phyloP scores from a whole-genome alignment of 495 filamentous ascomycete species.

The Aspergillus heteromorphus region DNA sequence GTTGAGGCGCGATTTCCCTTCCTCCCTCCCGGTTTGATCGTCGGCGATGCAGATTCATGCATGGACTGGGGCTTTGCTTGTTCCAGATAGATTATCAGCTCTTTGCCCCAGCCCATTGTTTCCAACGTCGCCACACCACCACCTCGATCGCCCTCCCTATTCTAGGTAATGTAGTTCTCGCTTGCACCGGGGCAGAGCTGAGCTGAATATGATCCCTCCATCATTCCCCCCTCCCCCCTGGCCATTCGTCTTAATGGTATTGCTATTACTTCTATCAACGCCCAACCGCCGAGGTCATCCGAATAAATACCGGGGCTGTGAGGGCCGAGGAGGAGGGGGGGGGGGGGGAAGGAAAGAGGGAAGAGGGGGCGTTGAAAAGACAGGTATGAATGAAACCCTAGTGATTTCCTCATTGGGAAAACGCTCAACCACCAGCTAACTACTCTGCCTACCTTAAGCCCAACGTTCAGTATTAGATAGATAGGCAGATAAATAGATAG shows the following conservation, averaged over 20 bases:
- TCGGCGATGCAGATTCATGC: background rate
- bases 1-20: background rate
- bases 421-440: background rate
- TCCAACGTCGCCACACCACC: background rate
- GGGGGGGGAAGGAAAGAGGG: too few species aligned
- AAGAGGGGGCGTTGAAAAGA: background rate
- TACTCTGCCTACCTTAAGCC: background rate
- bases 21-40: background rate
- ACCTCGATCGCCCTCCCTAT: too few species aligned
- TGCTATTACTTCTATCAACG: background rate
- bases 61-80: background rate
- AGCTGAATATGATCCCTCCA: background rate
- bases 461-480: background rate
- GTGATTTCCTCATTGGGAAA: conserved; percentile 7
- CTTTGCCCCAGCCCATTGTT: background rate
- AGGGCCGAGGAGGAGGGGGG: too few species aligned
- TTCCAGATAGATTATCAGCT: background rate
- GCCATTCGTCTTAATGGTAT: background rate
- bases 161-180: too few species aligned
- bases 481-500: background rate
- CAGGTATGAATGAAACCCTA: background rate
- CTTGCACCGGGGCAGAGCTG: background rate
- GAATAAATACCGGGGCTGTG: background rate
- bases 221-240: too few species aligned
- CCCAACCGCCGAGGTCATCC: background rate